Evolutionary conservation across 2,329 filamentous ascomycete genomes (phyloP).

Genomic region (Hypomyces rosellus): DNA sequence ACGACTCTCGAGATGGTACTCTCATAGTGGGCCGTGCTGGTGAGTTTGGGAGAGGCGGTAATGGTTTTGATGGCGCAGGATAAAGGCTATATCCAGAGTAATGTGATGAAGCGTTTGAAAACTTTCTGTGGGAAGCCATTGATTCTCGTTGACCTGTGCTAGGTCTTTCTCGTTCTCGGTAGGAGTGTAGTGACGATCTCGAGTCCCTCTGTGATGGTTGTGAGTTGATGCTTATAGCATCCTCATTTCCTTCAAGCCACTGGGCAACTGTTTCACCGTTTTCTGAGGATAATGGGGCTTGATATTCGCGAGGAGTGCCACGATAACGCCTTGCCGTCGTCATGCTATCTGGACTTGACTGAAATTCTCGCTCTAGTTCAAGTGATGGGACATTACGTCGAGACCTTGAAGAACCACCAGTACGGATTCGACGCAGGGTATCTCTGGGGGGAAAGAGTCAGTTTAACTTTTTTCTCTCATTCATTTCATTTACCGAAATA

Average conservation of each 20-base stretch:
- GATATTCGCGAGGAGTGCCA: constrained; percentile 6
- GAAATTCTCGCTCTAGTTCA: constrained; percentile 2
- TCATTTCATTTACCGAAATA: not conserved
- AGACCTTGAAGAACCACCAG: not conserved
- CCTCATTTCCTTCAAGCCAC: constrained; percentile 10
- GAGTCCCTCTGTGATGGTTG: constrained; percentile 5
- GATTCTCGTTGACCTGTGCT: constrained; percentile 3
- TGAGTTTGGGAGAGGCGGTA: constrained; percentile 14
- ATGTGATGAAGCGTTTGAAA: constrained; percentile 11
- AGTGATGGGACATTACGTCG: constrained; percentile 5
- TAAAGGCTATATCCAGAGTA: constrained; percentile 13
- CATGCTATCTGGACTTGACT: constrained; percentile 7
- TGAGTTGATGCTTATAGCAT: constrained; percentile 4
- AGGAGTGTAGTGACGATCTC: constrained; percentile 3
- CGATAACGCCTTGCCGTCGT: constrained; percentile 5
- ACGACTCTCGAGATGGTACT: constrained; percentile 11
- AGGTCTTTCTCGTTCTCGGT: constrained; percentile 3
- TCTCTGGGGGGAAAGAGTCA: constrained; percentile 6
- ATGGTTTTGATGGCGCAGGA: constrained; percentile 16
- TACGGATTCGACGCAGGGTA: constrained; percentile 8
- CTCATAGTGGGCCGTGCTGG: constrained; percentile 1
- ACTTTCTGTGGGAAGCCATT: constrained; percentile 9
- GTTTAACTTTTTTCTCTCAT: not conserved
- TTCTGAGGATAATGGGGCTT: constrained; percentile 3
- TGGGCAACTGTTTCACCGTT: constrained; percentile 7